Conservation (phyloP, 305 asterid genomes). For the Solanum hybrid region DNA sequence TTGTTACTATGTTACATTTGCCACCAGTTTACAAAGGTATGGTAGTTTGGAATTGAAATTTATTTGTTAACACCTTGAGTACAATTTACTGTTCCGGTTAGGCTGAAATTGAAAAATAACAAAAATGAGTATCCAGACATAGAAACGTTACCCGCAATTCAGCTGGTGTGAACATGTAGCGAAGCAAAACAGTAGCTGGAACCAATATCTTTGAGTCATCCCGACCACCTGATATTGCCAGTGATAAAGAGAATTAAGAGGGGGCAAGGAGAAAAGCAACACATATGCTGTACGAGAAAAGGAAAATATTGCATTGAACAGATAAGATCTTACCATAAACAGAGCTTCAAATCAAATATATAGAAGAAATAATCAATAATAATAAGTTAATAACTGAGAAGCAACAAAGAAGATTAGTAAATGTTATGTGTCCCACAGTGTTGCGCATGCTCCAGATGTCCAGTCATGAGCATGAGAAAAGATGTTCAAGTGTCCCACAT, state of each 20-base stretch:
- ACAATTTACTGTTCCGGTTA: background rate
- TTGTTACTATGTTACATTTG: background rate
- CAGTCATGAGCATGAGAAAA: background rate
- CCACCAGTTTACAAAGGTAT: background rate
- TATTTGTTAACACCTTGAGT: background rate
- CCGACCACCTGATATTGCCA: slow-evolving; percentile 67
- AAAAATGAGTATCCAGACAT: background rate
- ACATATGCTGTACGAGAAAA: background rate
- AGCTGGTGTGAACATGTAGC: slow-evolving; percentile 82
- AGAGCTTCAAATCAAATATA: background rate
- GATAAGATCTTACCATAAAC: background rate
- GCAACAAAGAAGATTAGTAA: background rate
- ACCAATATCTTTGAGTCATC: slow-evolving; percentile 73
- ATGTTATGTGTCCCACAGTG: background rate
- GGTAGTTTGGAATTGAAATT: background rate
- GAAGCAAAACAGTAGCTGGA: slow-evolving; percentile 79
- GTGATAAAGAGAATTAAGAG: slow-evolving; percentile 9
- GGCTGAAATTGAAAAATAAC: background rate
- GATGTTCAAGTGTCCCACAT: background rate
- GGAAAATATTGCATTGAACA: background rate
- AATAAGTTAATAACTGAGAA: background rate
- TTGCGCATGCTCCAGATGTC: background rate
- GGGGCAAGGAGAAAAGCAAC: background rate
- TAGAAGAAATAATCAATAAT: background rate
- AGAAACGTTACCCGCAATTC: slow-evolving; percentile 63